Percentiles rank a stretch among this genome's conserved stretches.
Conservation (phyloP, 2,329 filamentous ascomycete species). For the Trichoderma polysporum region DNA sequence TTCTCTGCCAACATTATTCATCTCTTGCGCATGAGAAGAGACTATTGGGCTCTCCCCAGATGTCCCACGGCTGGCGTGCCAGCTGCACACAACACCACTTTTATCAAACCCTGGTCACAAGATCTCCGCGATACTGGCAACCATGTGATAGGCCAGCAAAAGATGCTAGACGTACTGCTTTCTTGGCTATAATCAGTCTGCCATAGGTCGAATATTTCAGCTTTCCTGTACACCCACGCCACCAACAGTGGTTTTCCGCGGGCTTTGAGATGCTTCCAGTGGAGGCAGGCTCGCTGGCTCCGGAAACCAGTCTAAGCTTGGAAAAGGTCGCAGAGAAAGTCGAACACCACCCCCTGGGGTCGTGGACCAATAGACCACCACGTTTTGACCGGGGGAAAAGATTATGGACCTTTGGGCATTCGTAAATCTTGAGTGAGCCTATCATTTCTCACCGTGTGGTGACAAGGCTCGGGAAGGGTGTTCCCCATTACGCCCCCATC, state of each 20-base stretch:
- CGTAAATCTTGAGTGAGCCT: conserved; percentile 3
- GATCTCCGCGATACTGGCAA: neutral
- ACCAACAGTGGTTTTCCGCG: neutral
- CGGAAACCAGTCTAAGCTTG: neutral
- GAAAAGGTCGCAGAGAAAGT: neutral
- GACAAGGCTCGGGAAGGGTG: neutral
- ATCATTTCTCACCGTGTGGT: neutral
- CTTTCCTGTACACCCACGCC: neutral
- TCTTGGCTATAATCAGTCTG: neutral
- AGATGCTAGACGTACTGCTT: neutral
- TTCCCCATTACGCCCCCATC: neutral
- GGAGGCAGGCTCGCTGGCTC: neutral
- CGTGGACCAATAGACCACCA: conserved; percentile 8
- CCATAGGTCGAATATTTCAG: neutral
- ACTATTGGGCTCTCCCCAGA: neutral
- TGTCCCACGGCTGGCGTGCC: conserved; percentile 5
- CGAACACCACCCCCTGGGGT: neutral
- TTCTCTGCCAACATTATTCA: neutral
- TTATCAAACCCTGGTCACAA: neutral
- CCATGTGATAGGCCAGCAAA: neutral
- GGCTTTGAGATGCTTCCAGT: neutral
- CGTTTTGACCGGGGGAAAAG: neutral
- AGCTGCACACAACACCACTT: neutral
- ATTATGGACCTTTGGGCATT: conserved; percentile 1
- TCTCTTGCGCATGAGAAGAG: neutral